Evolutionary conservation across 139 green algal species (phyloP), one percentile per base, ranked within the genome.

Genomic region (Astrephomene gubernaculifera): DNA sequence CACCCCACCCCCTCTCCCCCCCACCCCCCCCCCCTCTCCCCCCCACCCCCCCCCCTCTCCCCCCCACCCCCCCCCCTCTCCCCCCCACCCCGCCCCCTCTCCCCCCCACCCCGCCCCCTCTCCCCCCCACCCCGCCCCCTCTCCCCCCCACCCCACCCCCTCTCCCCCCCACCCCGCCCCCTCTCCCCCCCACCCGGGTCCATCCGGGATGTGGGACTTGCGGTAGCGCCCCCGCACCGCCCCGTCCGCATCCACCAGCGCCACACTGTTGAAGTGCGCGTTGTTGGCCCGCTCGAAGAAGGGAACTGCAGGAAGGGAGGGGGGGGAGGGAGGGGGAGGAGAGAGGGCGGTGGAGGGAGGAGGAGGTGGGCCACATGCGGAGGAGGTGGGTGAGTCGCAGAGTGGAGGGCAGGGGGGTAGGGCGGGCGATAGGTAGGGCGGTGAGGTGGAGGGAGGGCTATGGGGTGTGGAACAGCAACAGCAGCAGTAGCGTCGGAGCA

Each of bases 151-250:
- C 57, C 57, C 22, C 6, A 6, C 57, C 57, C 57, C 57, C 22
- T n/a, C 57, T 22, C 57, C 22, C n/a, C 22, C 57, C 57, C 57
- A 9, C 9, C 57, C 57, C 57, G 17, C 22, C n/a, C n/a, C n/a
- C 9, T 25, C 21, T 21, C 63, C 7, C n/a, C 7, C 71, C 74
- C 80, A 94, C 76, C 93, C 93, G 21, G 92, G 91, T 0, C 94
- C 94, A 39, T 95, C 90, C 29, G 94, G 94, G 9, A 96, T 96
- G 89, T 96, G 94, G 0, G 79, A 89, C 86, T 96, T 96, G 65
- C 94, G 91, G 88, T 96, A 96, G 53, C 88, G 71, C 0, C 91
- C 92, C 61, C 93, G 83, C 2, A 91, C 61, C 8, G 9, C 53
- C 6, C 94, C 94, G 57, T 95, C 89, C 0, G 94, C 91, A 67